Conservation (phyloP, 148 eudicot species). For the Fagopyrum esculentum region DNA sequence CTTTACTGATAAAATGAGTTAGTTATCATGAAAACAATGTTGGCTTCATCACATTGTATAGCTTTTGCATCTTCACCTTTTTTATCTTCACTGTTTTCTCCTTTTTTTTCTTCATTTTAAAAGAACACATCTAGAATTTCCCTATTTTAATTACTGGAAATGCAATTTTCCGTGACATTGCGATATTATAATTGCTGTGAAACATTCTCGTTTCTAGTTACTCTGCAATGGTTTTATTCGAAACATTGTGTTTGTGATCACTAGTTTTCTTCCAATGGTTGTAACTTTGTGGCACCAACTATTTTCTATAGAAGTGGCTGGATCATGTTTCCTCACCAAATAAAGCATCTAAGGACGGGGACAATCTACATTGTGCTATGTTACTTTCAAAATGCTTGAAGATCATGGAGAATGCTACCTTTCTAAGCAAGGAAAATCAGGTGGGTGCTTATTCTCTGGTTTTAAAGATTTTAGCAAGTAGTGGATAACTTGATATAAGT, state of each 20-base stretch:
- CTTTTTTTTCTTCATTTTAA: background rate
- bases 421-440: constrained; percentile 87
- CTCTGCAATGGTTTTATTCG: background rate
- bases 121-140: background rate
- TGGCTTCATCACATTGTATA: background rate
- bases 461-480: background rate
- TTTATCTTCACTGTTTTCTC: background rate
- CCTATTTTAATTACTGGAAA: background rate
- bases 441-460: constrained; percentile 21
- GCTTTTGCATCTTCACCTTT: background rate
- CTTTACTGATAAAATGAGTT: background rate
- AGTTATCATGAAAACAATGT: background rate
- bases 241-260: background rate
- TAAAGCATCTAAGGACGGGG: constrained; percentile 35
- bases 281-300: background rate
- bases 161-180: background rate
- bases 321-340: constrained; percentile 29
- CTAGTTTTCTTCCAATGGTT: background rate
- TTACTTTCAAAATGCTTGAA: constrained; percentile 76
- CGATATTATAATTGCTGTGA: background rate
- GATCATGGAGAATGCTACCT: constrained; percentile 87
- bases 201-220: background rate
- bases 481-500: background rate
- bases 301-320: constrained; percentile 43
- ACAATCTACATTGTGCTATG: constrained; percentile 43